Percentiles rank a stretch among this genome's conserved stretches.
These are phyloP conservation scores for Neurospora tetraspora DNA, from an alignment of 495 filamentous ascomycete genomes.

Conservation along the genomic window DNA sequence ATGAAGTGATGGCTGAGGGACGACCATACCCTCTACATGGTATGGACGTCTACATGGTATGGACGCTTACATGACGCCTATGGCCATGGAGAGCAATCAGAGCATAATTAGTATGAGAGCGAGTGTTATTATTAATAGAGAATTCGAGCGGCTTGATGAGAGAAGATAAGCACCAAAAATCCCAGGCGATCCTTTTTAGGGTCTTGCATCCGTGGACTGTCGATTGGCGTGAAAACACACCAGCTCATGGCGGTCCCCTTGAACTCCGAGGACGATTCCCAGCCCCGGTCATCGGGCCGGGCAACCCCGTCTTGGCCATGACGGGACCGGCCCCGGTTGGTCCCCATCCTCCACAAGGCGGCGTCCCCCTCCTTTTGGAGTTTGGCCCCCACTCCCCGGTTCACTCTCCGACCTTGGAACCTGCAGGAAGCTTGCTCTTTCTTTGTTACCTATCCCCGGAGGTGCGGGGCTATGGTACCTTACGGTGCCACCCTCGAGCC, in stretches of 20 bases:
- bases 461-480: not conserved
- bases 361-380: not conserved
- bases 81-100: not conserved
- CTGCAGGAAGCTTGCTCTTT: not conserved
- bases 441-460: not conserved
- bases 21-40: not conserved
- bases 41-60: not conserved
- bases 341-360: not conserved
- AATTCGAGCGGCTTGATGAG: not conserved
- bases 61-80: not conserved
- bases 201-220: not conserved
- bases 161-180: not conserved
- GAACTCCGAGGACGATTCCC: not conserved
- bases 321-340: not conserved
- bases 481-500: not conserved
- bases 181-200: not conserved
- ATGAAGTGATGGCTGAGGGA: not conserved
- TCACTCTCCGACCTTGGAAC: not conserved
- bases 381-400: not conserved
- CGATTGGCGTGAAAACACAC: not conserved
- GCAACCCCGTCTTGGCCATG: not conserved
- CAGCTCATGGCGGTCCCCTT: not conserved
- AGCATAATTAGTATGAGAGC: not conserved
- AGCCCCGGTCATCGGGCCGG: not conserved
- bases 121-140: not conserved